phyloP scores from a whole-genome alignment of 257 asterid species.

The Solanum clarkiae region DNA sequence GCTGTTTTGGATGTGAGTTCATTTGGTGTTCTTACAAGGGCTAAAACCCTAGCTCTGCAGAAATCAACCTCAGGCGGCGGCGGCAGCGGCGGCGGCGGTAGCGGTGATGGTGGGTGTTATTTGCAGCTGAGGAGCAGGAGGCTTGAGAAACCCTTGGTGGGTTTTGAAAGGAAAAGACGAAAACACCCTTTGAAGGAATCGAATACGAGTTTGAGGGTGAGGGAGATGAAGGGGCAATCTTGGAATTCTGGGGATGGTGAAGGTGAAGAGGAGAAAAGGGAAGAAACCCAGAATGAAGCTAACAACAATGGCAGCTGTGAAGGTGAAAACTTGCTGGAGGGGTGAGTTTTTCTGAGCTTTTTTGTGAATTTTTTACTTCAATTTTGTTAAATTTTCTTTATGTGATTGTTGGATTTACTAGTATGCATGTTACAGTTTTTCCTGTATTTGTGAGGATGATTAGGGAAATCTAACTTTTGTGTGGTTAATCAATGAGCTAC shows the following conservation, averaged over 20 bases:
- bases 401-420: not conserved
- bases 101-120: slow-evolving; percentile 10
- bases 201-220: not conserved
- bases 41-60: slow-evolving; percentile 20
- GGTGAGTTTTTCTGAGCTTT: not conserved
- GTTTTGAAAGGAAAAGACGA: not conserved
- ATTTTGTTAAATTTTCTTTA: not conserved
- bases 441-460: not conserved
- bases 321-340: slow-evolving; percentile 21
- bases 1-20: slow-evolving; percentile 3
- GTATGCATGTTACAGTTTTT: not conserved
- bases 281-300: not conserved
- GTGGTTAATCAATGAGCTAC: not conserved
- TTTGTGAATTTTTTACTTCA: not conserved
- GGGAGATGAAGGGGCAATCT: not conserved
- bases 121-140: slow-evolving; percentile 20
- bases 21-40: slow-evolving; percentile 26
- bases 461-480: not conserved
- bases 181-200: slow-evolving; percentile 4
- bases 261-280: not conserved
- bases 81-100: not conserved
- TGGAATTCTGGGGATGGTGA: not conserved
- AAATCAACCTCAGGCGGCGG: not conserved
- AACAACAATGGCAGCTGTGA: not conserved
- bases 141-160: slow-evolving; percentile 2